These are phyloP conservation scores for Mycena polygramma DNA, from an alignment of 768 basidiomycete genomes.

Conservation along the genomic window DNA sequence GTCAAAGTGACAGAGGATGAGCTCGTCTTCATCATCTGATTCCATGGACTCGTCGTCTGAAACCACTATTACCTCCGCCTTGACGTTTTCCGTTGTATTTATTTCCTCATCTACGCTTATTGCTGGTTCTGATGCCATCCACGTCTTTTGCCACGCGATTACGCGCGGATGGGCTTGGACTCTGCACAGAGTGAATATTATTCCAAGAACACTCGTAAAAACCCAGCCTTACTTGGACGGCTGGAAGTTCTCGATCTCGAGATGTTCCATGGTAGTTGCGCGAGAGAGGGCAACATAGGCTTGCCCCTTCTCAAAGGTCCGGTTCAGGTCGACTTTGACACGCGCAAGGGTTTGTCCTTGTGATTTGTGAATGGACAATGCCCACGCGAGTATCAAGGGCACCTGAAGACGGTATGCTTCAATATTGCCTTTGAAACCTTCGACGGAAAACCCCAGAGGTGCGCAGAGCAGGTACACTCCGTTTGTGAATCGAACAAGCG, in stretches of 20 bases:
- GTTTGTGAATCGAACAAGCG: slow-evolving; percentile 69
- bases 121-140: slow-evolving; percentile 42
- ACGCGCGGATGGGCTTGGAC: slow-evolving; percentile 72
- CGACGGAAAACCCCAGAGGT: slow-evolving; percentile 68
- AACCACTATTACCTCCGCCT: neutral
- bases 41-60: slow-evolving; percentile 12
- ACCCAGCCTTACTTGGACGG: slow-evolving; percentile 60
- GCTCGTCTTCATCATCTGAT: slow-evolving; percentile 18
- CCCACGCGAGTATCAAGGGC: slow-evolving; percentile 76
- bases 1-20: slow-evolving; percentile 20
- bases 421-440: slow-evolving; percentile 65
- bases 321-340: slow-evolving; percentile 81
- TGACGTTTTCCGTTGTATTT: neutral
- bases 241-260: slow-evolving; percentile 75
- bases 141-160: slow-evolving; percentile 63
- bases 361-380: slow-evolving; percentile 87
- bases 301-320: slow-evolving; percentile 83
- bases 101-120: slow-evolving; percentile 41
- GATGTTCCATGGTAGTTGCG: slow-evolving; percentile 70
- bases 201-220: neutral
- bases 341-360: slow-evolving; percentile 89
- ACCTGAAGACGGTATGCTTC: slow-evolving; percentile 76
- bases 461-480: slow-evolving; percentile 62
- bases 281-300: slow-evolving; percentile 81
- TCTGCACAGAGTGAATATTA: slow-evolving; percentile 47